A percentile compares a stretch with the other conserved stretches of the same genome.
Conservation (phyloP, 2,329 filamentous ascomycete species). For the Monilinia polystroma region DNA sequence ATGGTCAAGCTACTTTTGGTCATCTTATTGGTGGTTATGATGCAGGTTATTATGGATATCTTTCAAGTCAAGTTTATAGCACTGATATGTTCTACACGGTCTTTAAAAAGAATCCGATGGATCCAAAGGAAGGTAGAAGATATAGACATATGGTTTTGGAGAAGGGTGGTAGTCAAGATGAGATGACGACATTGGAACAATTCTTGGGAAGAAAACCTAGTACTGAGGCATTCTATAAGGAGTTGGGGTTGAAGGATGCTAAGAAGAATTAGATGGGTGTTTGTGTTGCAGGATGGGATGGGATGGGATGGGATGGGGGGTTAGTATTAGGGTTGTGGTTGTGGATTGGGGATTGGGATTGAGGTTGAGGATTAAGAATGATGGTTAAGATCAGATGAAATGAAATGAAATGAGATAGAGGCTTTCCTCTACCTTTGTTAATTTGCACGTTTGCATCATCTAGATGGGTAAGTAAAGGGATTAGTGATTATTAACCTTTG, state of each 20-base stretch:
- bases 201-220: constrained; percentile 76
- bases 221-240: constrained; percentile 76
- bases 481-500: too few species aligned
- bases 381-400: too few species aligned
- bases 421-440: too few species aligned
- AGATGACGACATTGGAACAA: constrained; percentile 76
- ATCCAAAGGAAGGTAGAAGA: constrained; percentile 67
- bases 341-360: too few species aligned
- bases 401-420: too few species aligned
- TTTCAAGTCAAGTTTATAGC: constrained; percentile 76
- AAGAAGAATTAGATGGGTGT: constrained; percentile 9
- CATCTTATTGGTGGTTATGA: constrained; percentile 84
- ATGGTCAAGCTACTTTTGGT: constrained; percentile 77
- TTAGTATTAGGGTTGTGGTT: too few species aligned
- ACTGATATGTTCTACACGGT: constrained; percentile 83
- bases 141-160: constrained; percentile 79
- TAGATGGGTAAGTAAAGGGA: too few species aligned
- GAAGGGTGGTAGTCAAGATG: constrained; percentile 73
- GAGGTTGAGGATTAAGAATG: too few species aligned
- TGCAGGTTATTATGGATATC: constrained; percentile 77
- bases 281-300: not conserved
- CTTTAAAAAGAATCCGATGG: constrained; percentile 78
- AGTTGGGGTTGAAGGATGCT: constrained; percentile 56
- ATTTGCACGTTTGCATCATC: too few species aligned
- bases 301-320: not conserved